These are phyloP conservation scores for Teratosphaeriaceae sp. DNA, from an alignment of 2,329 filamentous ascomycete genomes.

Conservation along the genomic window DNA sequence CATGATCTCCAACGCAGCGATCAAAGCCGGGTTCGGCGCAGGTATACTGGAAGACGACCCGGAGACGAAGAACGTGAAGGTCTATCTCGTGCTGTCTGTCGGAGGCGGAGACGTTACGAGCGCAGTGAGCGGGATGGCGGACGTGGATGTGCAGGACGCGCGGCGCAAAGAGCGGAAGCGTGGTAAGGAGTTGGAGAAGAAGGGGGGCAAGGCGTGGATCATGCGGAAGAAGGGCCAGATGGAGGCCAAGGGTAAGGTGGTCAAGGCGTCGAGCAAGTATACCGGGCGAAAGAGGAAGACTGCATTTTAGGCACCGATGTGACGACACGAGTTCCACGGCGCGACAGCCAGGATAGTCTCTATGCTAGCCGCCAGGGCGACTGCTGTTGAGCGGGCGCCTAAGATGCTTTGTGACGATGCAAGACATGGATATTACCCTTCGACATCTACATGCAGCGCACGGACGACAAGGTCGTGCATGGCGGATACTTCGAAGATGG, in stretches of 20 bases:
- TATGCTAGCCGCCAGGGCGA: no score
- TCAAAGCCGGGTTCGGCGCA: conserved; percentile 91
- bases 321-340: no score
- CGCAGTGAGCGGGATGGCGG: conserved; percentile 82
- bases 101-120: conserved; percentile 78
- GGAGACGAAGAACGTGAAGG: conserved; percentile 91
- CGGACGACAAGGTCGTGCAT: no score
- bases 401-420: background rate
- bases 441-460: no score
- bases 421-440: background rate
- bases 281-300: conserved; percentile 81
- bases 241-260: conserved; percentile 89
- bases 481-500: no score
- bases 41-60: conserved; percentile 93
- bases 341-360: no score
- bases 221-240: conserved; percentile 85
- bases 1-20: conserved; percentile 87
- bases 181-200: conserved; percentile 52
- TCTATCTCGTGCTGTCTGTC: conserved; percentile 92
- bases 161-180: conserved; percentile 48
- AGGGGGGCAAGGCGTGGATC: conserved; percentile 82
- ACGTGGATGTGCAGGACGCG: conserved; percentile 67
- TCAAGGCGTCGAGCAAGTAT: conserved; percentile 88
- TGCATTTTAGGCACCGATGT: conserved; percentile 57
- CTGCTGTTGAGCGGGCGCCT: background rate